Evolutionary conservation across 2,329 filamentous ascomycete genomes (phyloP).

Genomic region (Cordyceps cateniannulata): DNA sequence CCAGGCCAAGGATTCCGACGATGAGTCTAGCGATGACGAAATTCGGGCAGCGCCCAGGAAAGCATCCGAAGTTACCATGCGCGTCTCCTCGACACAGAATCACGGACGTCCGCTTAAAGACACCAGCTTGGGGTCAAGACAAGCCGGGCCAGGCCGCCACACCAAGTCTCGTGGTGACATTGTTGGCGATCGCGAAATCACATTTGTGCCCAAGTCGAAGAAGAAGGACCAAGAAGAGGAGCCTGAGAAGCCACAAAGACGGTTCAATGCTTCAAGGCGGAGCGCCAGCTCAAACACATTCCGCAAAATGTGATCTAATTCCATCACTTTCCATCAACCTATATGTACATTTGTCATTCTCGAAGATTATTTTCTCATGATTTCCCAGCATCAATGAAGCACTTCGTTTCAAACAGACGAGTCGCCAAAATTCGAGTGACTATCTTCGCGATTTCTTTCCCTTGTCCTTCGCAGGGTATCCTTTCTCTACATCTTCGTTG

Average conservation of each 20-base stretch:
- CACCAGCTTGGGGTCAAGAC: conserved; percentile 49
- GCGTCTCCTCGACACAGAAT: conserved; percentile 62
- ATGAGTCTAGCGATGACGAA: conserved; percentile 35
- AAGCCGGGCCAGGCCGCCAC: conserved; percentile 42
- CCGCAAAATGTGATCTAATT: conserved; percentile 49
- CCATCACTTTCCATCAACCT: conserved; percentile 15
- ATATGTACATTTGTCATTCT: conserved; percentile 10
- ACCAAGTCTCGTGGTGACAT: conserved; percentile 42
- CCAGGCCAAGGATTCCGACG: conserved; percentile 35
- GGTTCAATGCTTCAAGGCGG: conserved; percentile 42
- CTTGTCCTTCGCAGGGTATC: conserved; percentile 32
- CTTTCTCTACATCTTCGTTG: conserved; percentile 55
- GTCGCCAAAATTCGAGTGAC: background rate
- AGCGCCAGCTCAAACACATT: conserved; percentile 75
- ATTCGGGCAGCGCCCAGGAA: conserved; percentile 19
- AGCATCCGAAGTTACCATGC: conserved; percentile 48
- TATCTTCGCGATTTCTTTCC: conserved; percentile 19
- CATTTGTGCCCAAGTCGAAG: conserved; percentile 60
- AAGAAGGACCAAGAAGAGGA: conserved; percentile 41
- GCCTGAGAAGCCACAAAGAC: conserved; percentile 26
- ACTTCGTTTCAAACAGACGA: conserved; percentile 13
- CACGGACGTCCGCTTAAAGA: conserved; percentile 50
- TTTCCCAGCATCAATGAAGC: conserved; percentile 8
- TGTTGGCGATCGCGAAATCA: conserved; percentile 60
- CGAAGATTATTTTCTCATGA: background rate